Conservation (phyloP, 305 asterid genomes). For the Fraxinus ornus region DNA sequence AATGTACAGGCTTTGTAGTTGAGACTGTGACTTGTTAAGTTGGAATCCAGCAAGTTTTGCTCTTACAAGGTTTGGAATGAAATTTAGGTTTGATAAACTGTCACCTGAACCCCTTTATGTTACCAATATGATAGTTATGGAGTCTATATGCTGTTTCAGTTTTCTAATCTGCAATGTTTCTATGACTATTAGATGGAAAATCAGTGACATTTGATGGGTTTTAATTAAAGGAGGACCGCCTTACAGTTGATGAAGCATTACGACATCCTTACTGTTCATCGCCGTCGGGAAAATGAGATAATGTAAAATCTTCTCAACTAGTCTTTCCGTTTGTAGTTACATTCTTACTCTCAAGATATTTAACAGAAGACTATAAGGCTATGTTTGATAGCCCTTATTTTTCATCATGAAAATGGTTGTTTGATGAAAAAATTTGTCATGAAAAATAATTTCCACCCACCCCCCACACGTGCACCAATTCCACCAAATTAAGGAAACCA, state of each 20-base stretch:
- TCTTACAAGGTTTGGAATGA: conserved; percentile 12
- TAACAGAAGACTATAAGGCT: neutral
- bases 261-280: conserved; percentile 69
- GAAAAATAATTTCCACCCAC: too few relatives aligned
- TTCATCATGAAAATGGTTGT: too few relatives aligned
- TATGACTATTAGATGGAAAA: neutral
- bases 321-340: neutral
- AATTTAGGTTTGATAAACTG: neutral
- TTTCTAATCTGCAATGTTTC: neutral
- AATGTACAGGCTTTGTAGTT: conserved; percentile 71
- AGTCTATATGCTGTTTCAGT: conserved; percentile 4
- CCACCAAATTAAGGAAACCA: too few relatives aligned
- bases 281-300: conserved; percentile 22
- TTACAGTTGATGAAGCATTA: conserved; percentile 78
- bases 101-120: neutral
- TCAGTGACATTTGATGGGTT: neutral
- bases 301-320: neutral
- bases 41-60: conserved; percentile 87
- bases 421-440: too few relatives aligned
- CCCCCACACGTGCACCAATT: too few relatives aligned
- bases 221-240: conserved; percentile 66
- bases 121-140: neutral
- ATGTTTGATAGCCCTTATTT: too few relatives aligned
- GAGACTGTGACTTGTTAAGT: conserved; percentile 68
- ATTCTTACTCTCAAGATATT: neutral